These are phyloP conservation scores for Cenococcum geophilum DNA, from an alignment of 495 filamentous ascomycete genomes.

Conservation along the genomic window DNA sequence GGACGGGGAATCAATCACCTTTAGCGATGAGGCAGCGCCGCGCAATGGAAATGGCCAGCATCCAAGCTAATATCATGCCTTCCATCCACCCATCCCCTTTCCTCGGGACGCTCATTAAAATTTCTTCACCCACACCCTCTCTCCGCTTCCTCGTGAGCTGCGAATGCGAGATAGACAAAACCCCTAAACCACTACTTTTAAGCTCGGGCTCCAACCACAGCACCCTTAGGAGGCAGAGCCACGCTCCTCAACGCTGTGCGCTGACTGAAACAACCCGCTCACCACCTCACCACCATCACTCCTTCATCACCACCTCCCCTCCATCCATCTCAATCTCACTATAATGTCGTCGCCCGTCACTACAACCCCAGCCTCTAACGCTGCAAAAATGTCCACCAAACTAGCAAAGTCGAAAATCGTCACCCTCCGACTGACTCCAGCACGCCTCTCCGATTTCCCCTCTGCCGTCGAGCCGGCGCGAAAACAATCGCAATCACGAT, in stretches of 20 bases:
- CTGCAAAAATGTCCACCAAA: constrained; percentile 35
- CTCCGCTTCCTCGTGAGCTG: not conserved
- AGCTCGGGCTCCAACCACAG: constrained; percentile 1
- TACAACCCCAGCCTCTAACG: not conserved
- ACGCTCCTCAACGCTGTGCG: not conserved
- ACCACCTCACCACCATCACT: not conserved
- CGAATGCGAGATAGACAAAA: constrained; percentile 1
- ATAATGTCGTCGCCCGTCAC: constrained; percentile 4
- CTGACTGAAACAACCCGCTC: not conserved
- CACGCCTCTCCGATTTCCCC: constrained; percentile 46
- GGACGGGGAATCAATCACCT: too few relatives aligned
- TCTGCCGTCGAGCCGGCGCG: constrained; percentile 22
- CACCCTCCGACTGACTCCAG: constrained; percentile 49
- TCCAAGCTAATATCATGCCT: too few relatives aligned
- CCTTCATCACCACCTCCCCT: not conserved
- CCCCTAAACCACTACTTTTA: constrained; percentile 1
- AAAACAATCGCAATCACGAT: constrained; percentile 30
- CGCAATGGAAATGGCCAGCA: too few relatives aligned
- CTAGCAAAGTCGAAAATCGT: constrained; percentile 44
- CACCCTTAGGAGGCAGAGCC: not conserved
- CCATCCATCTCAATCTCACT: not conserved
- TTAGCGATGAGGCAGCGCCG: too few relatives aligned
- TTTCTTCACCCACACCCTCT: not conserved
- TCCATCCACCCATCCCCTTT: not conserved
- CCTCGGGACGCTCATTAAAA: not conserved